phyloP scores from a whole-genome alignment of 208 protist genomes.

The Willaertia magna region DNA sequence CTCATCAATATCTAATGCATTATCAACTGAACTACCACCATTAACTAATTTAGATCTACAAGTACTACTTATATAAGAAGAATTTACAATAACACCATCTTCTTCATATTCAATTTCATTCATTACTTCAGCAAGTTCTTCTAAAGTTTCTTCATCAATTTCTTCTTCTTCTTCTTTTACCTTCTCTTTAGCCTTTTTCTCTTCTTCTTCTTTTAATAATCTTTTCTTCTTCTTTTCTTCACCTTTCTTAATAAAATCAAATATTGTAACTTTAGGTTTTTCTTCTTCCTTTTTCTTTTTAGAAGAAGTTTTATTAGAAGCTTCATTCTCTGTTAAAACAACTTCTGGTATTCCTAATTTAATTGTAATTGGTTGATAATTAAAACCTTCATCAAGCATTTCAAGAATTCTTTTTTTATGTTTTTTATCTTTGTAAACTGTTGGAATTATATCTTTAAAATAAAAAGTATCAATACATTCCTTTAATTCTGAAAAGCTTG shows the following conservation, averaged over 20 bases:
- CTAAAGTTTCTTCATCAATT: neutral
- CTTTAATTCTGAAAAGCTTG: conserved; percentile 1
- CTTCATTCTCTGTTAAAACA: neutral
- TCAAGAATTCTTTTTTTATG: neutral
- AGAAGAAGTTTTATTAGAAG: neutral
- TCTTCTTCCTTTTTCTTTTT: neutral
- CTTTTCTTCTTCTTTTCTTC: neutral
- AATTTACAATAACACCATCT: neutral
- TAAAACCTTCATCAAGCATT: neutral
- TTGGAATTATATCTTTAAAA: neutral
- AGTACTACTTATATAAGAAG: neutral
- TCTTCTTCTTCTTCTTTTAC: neutral
- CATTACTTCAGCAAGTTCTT: neutral
- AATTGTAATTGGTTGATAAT: neutral
- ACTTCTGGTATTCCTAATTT: neutral
- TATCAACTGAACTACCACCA: neutral
- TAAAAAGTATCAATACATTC: neutral
- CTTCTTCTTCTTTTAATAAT: neutral
- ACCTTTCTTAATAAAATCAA: neutral
- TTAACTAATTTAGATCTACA: neutral
- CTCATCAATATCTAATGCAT: neutral
- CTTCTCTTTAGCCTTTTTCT: neutral
- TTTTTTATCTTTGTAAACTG: neutral
- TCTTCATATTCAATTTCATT: neutral
- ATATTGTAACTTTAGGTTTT: neutral